These are phyloP conservation scores for Rhododendron griersonianum DNA, from an alignment of 148 eudicot genomes.

Conservation along the genomic window DNA sequence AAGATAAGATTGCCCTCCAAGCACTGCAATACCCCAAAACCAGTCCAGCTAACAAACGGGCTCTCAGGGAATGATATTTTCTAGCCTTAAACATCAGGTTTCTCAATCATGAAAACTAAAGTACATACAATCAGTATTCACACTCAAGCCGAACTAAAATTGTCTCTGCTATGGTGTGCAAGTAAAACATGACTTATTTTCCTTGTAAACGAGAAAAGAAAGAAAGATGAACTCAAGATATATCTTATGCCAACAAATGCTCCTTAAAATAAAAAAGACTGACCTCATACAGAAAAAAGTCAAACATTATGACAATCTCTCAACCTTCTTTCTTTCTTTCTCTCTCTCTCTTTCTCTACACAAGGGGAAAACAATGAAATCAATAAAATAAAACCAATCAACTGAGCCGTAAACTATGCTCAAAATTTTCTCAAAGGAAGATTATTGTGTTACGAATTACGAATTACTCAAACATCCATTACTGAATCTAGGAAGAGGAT, in stretches of 20 bases:
- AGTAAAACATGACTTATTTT: not conserved
- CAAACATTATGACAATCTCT: conserved; percentile 20
- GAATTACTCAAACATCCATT: conserved; percentile 39
- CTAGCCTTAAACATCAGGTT: not conserved
- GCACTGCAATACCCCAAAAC: not conserved
- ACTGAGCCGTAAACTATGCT: conserved; percentile 14
- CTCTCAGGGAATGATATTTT: not conserved
- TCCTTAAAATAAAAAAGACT: conserved; percentile 3
- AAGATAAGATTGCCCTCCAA: not conserved
- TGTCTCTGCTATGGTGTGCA: not conserved
- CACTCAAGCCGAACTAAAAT: not conserved
- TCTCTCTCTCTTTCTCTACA: conserved; percentile 10
- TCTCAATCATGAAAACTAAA: not conserved
- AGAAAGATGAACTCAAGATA: not conserved
- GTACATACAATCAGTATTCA: not conserved
- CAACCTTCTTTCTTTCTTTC: not conserved
- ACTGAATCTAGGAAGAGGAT: conserved; percentile 10
- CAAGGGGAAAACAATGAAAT: conserved; percentile 5
- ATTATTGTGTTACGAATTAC: conserved; percentile 50
- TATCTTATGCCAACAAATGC: conserved; percentile 4
- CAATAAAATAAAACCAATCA: conserved; percentile 10
- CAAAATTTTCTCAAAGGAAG: conserved; percentile 23
- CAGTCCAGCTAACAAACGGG: not conserved
- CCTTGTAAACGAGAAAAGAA: not conserved
- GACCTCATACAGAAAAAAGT: conserved; percentile 7